phyloP scores from a whole-genome alignment of 192 early-diverging fungal species.

The Globomyces pollinis-pini region DNA sequence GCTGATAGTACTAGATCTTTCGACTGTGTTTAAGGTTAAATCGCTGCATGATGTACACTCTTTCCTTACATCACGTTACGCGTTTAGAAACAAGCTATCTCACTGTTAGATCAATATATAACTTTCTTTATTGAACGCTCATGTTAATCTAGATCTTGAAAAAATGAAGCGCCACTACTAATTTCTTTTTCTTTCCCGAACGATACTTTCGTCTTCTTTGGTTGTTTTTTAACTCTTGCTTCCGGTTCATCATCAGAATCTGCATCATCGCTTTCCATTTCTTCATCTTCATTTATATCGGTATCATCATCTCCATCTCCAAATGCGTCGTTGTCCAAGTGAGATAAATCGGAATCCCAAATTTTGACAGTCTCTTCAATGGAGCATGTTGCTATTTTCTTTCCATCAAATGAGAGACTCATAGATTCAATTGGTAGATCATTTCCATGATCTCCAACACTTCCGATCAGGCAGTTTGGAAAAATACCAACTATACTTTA shows the following conservation, averaged over 20 bases:
- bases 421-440: constrained; percentile 81
- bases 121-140: neutral
- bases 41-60: too few relatives aligned
- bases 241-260: constrained; percentile 51
- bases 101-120: neutral
- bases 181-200: neutral
- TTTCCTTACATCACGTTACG: too few relatives aligned
- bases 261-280: constrained; percentile 57
- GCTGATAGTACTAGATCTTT: too few relatives aligned
- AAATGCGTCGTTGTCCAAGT: constrained; percentile 38
- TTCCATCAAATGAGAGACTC: constrained; percentile 58
- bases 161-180: constrained; percentile 15
- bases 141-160: constrained; percentile 31
- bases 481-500: constrained; percentile 84
- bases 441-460: constrained; percentile 82
- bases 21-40: too few relatives aligned
- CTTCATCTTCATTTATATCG: constrained; percentile 43
- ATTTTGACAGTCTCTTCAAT: constrained; percentile 84
- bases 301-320: constrained; percentile 34
- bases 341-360: constrained; percentile 51
- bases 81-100: too few relatives aligned
- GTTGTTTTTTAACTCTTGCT: constrained; percentile 9
- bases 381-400: constrained; percentile 70
- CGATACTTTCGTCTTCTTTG: constrained; percentile 8
- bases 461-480: constrained; percentile 87